Evolutionary conservation across 371 early-diverging fungal genomes (phyloP).

Genomic region (Lichtheimia corymbifera): DNA sequence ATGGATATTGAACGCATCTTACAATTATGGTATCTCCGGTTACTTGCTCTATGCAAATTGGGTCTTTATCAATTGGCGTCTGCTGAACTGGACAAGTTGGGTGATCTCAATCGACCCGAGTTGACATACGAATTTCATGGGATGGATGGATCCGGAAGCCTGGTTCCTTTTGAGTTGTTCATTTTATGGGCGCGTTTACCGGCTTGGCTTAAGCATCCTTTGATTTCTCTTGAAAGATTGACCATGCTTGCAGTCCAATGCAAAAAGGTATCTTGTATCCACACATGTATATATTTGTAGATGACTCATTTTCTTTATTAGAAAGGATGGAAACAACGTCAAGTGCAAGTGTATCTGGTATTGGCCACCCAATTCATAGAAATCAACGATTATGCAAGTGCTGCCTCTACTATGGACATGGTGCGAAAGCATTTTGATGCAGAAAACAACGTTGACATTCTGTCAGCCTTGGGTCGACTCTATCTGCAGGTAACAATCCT

Average conservation of each 20-base stretch:
- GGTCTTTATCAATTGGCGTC: conserved; percentile 60
- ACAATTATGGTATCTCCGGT: conserved; percentile 58
- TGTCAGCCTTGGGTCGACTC: conserved; percentile 56
- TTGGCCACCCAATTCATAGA: conserved; percentile 54
- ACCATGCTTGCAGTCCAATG: conserved; percentile 54
- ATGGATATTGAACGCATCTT: conserved; percentile 35
- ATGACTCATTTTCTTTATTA: background rate
- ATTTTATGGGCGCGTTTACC: conserved; percentile 57
- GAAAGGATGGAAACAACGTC: conserved; percentile 44
- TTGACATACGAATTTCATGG: conserved; percentile 45
- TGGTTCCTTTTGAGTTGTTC: conserved; percentile 60
- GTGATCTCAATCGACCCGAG: conserved; percentile 53
- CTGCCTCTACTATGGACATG: conserved; percentile 38
- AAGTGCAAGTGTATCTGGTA: conserved; percentile 56
- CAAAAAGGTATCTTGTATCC: conserved; percentile 32
- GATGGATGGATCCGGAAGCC: conserved; percentile 25
- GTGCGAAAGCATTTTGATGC: conserved; percentile 17
- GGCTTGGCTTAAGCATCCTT: conserved; percentile 47
- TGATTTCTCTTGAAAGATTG: conserved; percentile 52
- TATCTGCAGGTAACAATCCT: conserved; percentile 48
- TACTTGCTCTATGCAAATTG: conserved; percentile 54
- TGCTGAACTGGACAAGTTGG: conserved; percentile 63
- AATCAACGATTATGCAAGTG: conserved; percentile 49
- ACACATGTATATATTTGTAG: background rate
- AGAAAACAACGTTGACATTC: conserved; percentile 40